Conservation (phyloP, 1,284 basidiomycete species). For the Porogramme epimiltina region DNA sequence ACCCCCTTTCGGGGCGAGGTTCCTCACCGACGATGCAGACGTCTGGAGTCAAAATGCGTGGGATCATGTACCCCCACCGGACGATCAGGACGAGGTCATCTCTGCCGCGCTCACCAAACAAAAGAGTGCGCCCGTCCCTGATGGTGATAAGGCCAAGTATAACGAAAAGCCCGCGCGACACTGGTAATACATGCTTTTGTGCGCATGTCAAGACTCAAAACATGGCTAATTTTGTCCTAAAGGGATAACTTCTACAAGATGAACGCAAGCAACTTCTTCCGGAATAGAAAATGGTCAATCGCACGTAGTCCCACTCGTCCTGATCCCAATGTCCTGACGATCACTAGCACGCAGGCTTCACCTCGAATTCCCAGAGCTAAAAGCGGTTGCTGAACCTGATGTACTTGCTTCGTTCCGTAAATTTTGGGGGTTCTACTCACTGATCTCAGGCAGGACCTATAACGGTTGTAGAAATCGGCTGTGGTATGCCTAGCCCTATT, state of each 20-base stretch:
- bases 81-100: slow-evolving; percentile 74
- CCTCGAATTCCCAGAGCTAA: slow-evolving; percentile 88
- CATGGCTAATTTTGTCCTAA: slow-evolving; percentile 25
- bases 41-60: slow-evolving; percentile 83
- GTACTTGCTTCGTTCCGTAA: slow-evolving; percentile 38
- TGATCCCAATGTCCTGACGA: neutral
- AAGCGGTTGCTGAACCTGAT: slow-evolving; percentile 66
- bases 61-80: slow-evolving; percentile 88
- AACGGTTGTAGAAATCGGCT: slow-evolving; percentile 83
- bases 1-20: slow-evolving; percentile 77
- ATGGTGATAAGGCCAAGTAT: slow-evolving; percentile 66
- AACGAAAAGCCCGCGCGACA: slow-evolving; percentile 75
- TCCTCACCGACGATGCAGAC: slow-evolving; percentile 60
- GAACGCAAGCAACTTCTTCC: slow-evolving; percentile 88
- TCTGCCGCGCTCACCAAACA: slow-evolving; percentile 71
- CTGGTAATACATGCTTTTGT: slow-evolving; percentile 64
- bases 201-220: neutral
- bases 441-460: slow-evolving; percentile 69
- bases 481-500: slow-evolving; percentile 51
- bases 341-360: slow-evolving; percentile 62
- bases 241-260: slow-evolving; percentile 92
- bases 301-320: neutral
- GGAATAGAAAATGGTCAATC: slow-evolving; percentile 83
- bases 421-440: slow-evolving; percentile 3
- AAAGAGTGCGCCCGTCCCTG: slow-evolving; percentile 66